A percentile compares a stretch with the other conserved stretches of the same genome.
phyloP scores from a whole-genome alignment of 495 filamentous ascomycete species.

The Neurospora sp. region DNA sequence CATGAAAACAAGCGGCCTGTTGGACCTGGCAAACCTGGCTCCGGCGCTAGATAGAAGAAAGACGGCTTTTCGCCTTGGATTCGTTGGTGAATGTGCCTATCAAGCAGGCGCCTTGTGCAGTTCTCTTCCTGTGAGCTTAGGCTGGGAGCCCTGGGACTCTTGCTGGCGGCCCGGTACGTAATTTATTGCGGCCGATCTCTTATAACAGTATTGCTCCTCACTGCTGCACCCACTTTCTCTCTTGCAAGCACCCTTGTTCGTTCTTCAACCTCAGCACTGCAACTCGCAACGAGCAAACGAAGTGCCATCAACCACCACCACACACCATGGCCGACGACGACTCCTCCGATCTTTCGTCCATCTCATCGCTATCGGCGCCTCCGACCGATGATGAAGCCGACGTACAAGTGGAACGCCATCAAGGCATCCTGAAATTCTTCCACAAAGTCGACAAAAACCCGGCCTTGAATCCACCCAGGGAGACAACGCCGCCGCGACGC shows the following conservation, averaged over 20 bases:
- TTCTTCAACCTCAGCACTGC: slow-evolving; percentile 7
- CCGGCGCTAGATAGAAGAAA: neutral
- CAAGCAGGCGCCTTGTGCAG: slow-evolving; percentile 10
- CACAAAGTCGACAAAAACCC: slow-evolving; percentile 36
- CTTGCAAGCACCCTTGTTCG: slow-evolving; percentile 4
- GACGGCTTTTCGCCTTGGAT: slow-evolving; percentile 5
- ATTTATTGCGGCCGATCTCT: slow-evolving; percentile 25
- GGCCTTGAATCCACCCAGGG: slow-evolving; percentile 24
- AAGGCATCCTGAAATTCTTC: slow-evolving; percentile 50
- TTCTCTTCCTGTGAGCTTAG: slow-evolving; percentile 4
- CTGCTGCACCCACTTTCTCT: slow-evolving; percentile 13
- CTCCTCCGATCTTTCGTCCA: slow-evolving; percentile 44
- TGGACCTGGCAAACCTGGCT: neutral
- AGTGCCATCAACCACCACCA: slow-evolving; percentile 1
- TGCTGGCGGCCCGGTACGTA: slow-evolving; percentile 22
- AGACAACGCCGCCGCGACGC: slow-evolving; percentile 55
- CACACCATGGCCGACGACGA: slow-evolving; percentile 42
- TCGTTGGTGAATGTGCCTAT: slow-evolving; percentile 18
- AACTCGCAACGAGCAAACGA: slow-evolving; percentile 8
- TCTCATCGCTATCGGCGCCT: slow-evolving; percentile 41
- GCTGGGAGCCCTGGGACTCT: slow-evolving; percentile 15
- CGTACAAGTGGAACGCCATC: slow-evolving; percentile 35
- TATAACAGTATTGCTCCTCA: slow-evolving; percentile 11
- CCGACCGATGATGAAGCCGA: slow-evolving; percentile 44
- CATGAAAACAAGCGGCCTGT: neutral